A percentile compares a stretch with the other conserved stretches of the same genome.
Evolutionary conservation across 306 rosid genomes (phyloP).

Genomic region (Begonia masoniana): DNA sequence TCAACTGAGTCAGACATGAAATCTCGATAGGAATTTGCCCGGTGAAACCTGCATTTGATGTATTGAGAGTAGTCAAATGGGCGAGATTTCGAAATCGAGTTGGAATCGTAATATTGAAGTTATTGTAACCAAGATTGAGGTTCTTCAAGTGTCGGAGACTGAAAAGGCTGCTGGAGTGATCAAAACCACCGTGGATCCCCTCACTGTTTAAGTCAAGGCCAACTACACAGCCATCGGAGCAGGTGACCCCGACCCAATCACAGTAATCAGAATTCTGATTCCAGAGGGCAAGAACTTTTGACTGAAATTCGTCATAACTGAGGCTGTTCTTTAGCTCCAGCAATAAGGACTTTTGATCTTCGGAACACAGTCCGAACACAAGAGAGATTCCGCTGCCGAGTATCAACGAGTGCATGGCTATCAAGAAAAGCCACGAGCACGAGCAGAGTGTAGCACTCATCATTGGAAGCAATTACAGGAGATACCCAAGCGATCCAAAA

Average conservation of each 20-base stretch:
- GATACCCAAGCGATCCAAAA: too few relatives aligned
- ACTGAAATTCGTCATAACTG: neutral
- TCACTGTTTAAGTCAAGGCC: constrained; percentile 12
- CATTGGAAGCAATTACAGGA: too few relatives aligned
- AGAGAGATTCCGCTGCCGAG: neutral
- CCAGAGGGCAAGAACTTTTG: constrained; percentile 28
- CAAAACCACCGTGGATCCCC: constrained; percentile 2
- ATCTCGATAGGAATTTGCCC: constrained; percentile 18
- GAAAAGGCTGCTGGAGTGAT: constrained; percentile 18
- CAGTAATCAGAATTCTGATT: constrained; percentile 18
- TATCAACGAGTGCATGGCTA: neutral
- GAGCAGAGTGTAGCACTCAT: too few relatives aligned
- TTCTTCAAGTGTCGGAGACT: neutral
- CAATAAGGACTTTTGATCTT: constrained; percentile 25
- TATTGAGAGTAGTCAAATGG: neutral
- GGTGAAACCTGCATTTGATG: neutral
- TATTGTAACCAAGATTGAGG: constrained; percentile 16
- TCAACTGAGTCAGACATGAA: constrained; percentile 12
- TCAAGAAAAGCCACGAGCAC: constrained; percentile 19
- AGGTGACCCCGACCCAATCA: constrained; percentile 31
- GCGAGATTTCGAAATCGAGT: neutral
- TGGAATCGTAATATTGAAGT: constrained; percentile 11
- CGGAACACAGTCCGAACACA: constrained; percentile 23
- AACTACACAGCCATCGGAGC: constrained; percentile 8
- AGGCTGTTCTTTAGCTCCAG: constrained; percentile 30